Base-by-base conservation (phyloP, 768 basidiomycete species). In the Hysterangium stoloniferum region DNA sequence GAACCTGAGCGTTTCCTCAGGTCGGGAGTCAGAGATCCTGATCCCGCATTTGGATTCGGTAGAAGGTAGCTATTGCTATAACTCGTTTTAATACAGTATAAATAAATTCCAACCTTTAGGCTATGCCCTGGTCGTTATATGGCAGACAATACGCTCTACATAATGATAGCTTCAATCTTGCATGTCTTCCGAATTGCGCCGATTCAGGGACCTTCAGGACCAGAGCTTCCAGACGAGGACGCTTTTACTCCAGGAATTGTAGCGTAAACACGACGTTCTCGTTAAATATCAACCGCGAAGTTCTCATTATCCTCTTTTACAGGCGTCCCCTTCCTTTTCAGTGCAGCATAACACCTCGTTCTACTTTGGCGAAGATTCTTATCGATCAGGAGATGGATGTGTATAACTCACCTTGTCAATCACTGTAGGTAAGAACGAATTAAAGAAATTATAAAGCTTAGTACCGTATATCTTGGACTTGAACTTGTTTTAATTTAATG, bases 281-380 rank as follows among this genome's bases (percentile, higher is more conserved):
- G n/a, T n/a, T n/a, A n/a, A n/a, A n/a, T n/a, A n/a, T n/a, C n/a
- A n/a, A n/a, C n/a, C n/a, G n/a, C n/a, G n/a, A n/a, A n/a, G n/a
- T n/a, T 41, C n/a, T 36, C 20, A 52, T 22, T 29, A 12, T 22
- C 31, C 33, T 45, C 9, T 41, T 17, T 40, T 6, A 19, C 28
- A 68, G 66, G 46, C 63, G 63, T 36, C 65, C 66, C 22, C 57
- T 64, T 35, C 42, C 61, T 12, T 68, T 67, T 46, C 41, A 58
- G 46, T 68, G 45, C 43, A 34, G 48, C 27, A 65, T 67, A 36
- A 52, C 58, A 29, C 64, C 65, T 17, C 66, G 66, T n/a, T 66
- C 65, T 32, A 58, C 58, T 29, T 57, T 48, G 6, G 61, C 64
- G 17, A 57, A 52, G 37, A 54, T 34, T 15, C 51, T 67, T 40